Evolutionary conservation across 306 rosid genomes (phyloP), one percentile per base, ranked within the genome.

Genomic region (Trifolium repens): DNA sequence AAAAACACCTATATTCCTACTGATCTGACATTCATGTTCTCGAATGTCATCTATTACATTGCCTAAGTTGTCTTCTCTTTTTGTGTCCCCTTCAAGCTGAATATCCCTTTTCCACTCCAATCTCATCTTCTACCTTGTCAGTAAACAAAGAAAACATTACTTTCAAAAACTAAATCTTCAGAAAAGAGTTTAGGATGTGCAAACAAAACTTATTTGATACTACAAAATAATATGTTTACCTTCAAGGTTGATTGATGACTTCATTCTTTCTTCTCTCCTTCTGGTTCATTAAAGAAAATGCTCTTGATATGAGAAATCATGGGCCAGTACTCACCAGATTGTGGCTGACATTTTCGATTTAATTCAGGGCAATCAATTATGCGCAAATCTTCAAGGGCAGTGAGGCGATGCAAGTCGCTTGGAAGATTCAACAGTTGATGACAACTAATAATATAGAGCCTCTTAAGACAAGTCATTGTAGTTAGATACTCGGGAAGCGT

Each of bases 361-460:
- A 76, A 43, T 16, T 67, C 72, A 55, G 42, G 42, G n/a, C 79
- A 63, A 37, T 26, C 79, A 11, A 13, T 26, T 19, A 75, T 50
- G 10, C 1, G 4, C 40, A 72, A 72, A 5, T 40, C 13, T 54
- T 54, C 60, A 54, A 54, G 27, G 30, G 30, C 5, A 7, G 26
- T 52, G 26, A 52, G 26, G 58, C 10, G 58, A 24, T 63, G 68
- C 58, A 52, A 7, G 26, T 52, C 58, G 16, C 58, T 52, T 16
- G 58, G 24, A 52, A 52, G 24, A 16, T 42, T 4, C 44, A 5
- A 8, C 17, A 47, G 10, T 8, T 46, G 35, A 5, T 34, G 55
- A 43, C 71, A 67, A 19, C 7, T 3, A 19, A 5, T 6, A 2
- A 67, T 67, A 11, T 5, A 1, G 49, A 24, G 32, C 4, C 10